Percentiles rank a stretch among this genome's conserved stretches.
Conservation (phyloP, 495 filamentous ascomycete genomes). For the Annulohypoxylon stygium region DNA sequence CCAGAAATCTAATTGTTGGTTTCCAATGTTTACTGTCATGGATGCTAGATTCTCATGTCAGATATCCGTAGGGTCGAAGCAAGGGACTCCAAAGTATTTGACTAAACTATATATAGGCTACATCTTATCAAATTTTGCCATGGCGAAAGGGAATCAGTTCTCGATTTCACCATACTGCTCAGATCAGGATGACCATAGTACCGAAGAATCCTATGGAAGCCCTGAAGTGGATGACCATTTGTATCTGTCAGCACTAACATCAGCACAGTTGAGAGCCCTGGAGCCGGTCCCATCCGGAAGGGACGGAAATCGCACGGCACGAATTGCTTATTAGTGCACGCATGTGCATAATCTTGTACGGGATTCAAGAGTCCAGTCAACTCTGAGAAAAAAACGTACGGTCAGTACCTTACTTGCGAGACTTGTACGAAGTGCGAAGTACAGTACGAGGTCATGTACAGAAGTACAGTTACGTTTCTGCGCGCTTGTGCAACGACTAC, state of each 20-base stretch:
- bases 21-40: not conserved
- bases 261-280: slow-evolving; percentile 9
- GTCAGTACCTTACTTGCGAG: not conserved
- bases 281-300: slow-evolving; percentile 24
- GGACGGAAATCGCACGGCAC: slow-evolving; percentile 26
- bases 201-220: slow-evolving; percentile 26
- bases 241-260: not conserved
- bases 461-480: not conserved
- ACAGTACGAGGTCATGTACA: slow-evolving; percentile 12
- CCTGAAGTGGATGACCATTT: not conserved
- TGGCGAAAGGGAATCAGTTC: not conserved
- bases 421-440: slow-evolving; percentile 19
- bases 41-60: slow-evolving; percentile 8
- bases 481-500: slow-evolving; percentile 35
- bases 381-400: slow-evolving; percentile 2
- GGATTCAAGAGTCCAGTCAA: too few relatives aligned
- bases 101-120: not conserved
- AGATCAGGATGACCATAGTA: not conserved
- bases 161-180: not conserved
- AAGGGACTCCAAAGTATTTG: too few relatives aligned
- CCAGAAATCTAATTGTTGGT: not conserved
- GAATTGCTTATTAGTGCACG: slow-evolving; percentile 2
- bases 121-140: not conserved
- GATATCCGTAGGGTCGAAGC: not conserved
- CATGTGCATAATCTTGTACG: slow-evolving; percentile 33